Conservation (phyloP, 768 basidiomycete species). For the Termitomyces sp. region DNA sequence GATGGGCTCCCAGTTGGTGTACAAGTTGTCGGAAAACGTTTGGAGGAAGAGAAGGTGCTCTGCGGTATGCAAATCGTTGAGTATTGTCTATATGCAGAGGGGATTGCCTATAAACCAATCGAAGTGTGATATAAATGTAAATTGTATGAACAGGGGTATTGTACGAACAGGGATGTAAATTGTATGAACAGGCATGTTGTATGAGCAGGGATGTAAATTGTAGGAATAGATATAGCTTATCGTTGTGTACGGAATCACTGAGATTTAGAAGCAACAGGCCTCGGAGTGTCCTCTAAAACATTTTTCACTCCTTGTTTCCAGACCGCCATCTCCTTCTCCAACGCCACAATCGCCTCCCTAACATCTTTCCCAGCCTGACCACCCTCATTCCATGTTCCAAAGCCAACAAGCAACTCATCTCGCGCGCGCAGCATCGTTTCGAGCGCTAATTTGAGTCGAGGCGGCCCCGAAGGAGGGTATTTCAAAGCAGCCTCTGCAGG, state of each 20-base stretch:
- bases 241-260: neutral
- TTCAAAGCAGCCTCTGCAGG: slow-evolving; percentile 14
- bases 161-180: no score
- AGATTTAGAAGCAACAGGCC: neutral
- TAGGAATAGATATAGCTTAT: neutral
- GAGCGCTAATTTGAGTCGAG: slow-evolving; percentile 57
- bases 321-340: slow-evolving; percentile 69
- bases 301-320: slow-evolving; percentile 63
- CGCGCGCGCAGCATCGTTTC: slow-evolving; percentile 59
- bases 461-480: slow-evolving; percentile 66
- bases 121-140: neutral
- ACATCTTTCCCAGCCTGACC: slow-evolving; percentile 66
- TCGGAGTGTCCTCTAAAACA: slow-evolving; percentile 38
- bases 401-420: slow-evolving; percentile 59
- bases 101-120: slow-evolving; percentile 17
- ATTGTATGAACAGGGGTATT: neutral
- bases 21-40: slow-evolving; percentile 50
- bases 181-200: neutral
- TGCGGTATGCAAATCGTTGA: slow-evolving; percentile 54
- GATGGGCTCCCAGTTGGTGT: slow-evolving; percentile 55
- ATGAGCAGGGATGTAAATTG: neutral
- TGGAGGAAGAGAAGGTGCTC: slow-evolving; percentile 62
- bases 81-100: slow-evolving; percentile 20
- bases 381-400: slow-evolving; percentile 64
- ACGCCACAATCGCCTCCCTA: slow-evolving; percentile 46